phyloP scores from a whole-genome alignment of 371 early-diverging fungal species.

The Apophysomyces trapeziformis region DNA sequence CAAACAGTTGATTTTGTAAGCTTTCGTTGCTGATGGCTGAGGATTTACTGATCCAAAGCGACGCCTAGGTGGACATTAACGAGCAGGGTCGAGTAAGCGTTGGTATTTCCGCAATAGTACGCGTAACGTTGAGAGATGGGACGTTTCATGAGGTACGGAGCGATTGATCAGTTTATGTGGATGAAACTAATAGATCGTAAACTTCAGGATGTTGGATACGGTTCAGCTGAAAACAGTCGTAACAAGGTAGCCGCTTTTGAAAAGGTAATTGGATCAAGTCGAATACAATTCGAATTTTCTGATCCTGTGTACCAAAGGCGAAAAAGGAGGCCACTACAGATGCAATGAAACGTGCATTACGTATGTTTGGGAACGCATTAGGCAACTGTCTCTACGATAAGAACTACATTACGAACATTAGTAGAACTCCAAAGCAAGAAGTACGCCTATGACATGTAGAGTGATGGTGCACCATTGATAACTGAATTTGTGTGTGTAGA shows the following conservation, averaged over 20 bases:
- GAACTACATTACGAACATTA: conserved; percentile 69
- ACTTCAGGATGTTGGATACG: conserved; percentile 49
- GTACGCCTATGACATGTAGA: conserved; percentile 23
- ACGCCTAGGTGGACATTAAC: conserved; percentile 42
- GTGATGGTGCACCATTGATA: neutral
- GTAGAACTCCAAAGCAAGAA: conserved; percentile 31
- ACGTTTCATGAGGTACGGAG: conserved; percentile 84
- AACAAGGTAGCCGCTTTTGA: conserved; percentile 86
- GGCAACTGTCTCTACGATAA: conserved; percentile 98
- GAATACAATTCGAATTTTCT: neutral
- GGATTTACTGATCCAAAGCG: neutral
- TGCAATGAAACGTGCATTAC: conserved; percentile 91
- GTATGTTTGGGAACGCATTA: conserved; percentile 92
- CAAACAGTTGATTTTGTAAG: conserved; percentile 82
- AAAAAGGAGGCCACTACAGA: conserved; percentile 98
- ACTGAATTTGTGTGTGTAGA: conserved; percentile 11
- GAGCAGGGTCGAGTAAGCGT: conserved; percentile 64
- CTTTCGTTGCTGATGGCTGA: neutral
- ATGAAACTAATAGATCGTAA: neutral
- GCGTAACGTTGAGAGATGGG: conserved; percentile 94
- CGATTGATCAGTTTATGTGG: neutral
- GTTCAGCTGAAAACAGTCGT: conserved; percentile 78
- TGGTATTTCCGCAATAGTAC: conserved; percentile 83
- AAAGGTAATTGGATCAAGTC: conserved; percentile 58
- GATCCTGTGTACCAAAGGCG: conserved; percentile 49